Conservation (phyloP, 805 yeast genomes). For the Sugiyamaella valdiviana region DNA sequence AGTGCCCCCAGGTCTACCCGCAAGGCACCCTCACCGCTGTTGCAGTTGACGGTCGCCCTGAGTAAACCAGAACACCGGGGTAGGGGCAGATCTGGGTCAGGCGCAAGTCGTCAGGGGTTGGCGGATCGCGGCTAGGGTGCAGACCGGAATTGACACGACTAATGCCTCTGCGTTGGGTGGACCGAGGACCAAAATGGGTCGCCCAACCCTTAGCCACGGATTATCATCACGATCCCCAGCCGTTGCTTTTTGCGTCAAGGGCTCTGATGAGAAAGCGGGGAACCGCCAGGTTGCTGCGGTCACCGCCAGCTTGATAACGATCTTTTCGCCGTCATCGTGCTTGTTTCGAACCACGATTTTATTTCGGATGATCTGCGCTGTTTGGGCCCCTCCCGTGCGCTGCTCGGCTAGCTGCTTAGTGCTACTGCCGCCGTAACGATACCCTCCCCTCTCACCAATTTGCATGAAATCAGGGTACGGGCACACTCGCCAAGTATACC, state of each 20-base stretch:
- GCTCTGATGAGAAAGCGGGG: not conserved
- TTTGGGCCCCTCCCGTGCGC: not conserved
- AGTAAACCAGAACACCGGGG: too few relatives aligned
- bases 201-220: not conserved
- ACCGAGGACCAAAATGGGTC: not conserved
- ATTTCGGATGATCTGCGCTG: not conserved
- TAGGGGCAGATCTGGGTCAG: too few relatives aligned
- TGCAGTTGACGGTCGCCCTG: too few relatives aligned
- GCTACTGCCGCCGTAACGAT: too few relatives aligned
- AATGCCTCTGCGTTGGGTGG: too few relatives aligned
- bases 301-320: not conserved
- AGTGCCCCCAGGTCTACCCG: too few relatives aligned
- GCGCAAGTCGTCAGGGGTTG: not conserved
- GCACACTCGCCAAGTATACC: not conserved
- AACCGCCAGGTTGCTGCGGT: not conserved
- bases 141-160: too few relatives aligned
- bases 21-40: too few relatives aligned
- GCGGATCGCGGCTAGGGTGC: too few relatives aligned
- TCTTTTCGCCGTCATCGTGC: not conserved
- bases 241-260: not conserved
- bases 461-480: not conserved
- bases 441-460: not conserved
- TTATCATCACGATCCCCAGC: not conserved
- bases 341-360: not conserved
- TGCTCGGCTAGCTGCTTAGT: not conserved